Base-by-base conservation (phyloP, 768 basidiomycete species). In the Gymnopilus junonius region DNA sequence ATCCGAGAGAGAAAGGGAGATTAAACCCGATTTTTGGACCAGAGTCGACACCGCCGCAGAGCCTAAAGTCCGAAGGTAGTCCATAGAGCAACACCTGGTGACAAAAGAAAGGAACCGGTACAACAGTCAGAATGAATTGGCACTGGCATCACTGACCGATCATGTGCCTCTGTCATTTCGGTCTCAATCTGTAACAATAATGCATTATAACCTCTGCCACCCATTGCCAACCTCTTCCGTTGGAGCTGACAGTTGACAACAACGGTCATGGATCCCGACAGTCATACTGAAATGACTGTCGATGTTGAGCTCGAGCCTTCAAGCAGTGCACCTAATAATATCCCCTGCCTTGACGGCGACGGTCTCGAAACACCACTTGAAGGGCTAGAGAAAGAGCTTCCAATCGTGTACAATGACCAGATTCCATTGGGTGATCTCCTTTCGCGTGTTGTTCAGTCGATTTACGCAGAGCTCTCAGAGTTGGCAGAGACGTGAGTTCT, bases 1-100 rank as follows among this genome's bases (percentile, higher is more conserved):
- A 71, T 35, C 95, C 95, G 4, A 97, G 83, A 3, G 88, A 85
- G 71, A 97, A 98, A 0, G 96, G 95, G 23, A 96, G 82, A 66
- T 91, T 14, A 98, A 83, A 25, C 95, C 95, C 8, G 95, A 95
- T 70, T 95, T 97, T 70, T 93, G 91, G 2, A 98, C 93, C n/a
- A 97, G 83, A 8, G 89, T 87, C 40, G 92, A 95, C 45, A 93
- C 95, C 7, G 95, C 95, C 46, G 88, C 92, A 58, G 91, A 92
- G 35, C 94, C 93, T 15, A 95, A 82, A 32, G 81, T 93, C 67
- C 92, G 83, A 61, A 95, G 77, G 71, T 93, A 93, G 67, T 95
- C 93, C 93, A 95, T 94, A 31, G 17, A 27, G 29, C 21, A 21
- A 43, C 11, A 40, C 29, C 6, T 25, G 32, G 12, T 39, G 15